Evolutionary conservation across 1,284 basidiomycete species (phyloP).

Genomic region (Cutaneotrichosporon dermatis): DNA sequence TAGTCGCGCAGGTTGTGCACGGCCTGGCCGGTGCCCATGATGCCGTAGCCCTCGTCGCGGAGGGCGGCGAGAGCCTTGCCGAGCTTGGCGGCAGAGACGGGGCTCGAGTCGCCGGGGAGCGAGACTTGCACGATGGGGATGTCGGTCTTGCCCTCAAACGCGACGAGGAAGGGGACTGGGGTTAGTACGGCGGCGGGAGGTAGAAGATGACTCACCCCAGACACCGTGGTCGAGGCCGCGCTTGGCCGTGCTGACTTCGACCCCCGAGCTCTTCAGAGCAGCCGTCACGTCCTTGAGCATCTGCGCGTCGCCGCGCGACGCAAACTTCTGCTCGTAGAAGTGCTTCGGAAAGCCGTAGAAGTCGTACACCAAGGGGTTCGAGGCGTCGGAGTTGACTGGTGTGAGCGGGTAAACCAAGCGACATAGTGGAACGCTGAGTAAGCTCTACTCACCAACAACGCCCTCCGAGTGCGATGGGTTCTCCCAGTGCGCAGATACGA

Average conservation of each 20-base stretch:
- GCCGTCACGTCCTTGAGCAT: conserved; percentile 32
- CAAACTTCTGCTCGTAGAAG: conserved; percentile 49
- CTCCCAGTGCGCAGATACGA: conserved; percentile 53
- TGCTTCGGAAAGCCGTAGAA: conserved; percentile 50
- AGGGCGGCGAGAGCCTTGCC: conserved; percentile 47
- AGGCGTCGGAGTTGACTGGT: conserved; percentile 41
- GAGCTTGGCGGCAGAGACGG: conserved; percentile 42
- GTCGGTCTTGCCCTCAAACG: conserved; percentile 40
- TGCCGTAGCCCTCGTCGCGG: conserved; percentile 38
- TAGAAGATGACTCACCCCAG: conserved; percentile 41
- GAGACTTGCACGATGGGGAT: conserved; percentile 50
- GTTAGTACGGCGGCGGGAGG: conserved; percentile 38
- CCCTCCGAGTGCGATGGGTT: conserved; percentile 19
- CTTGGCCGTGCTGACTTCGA: conserved; percentile 25
- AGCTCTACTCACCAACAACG: conserved; percentile 32
- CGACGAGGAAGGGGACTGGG: conserved; percentile 49
- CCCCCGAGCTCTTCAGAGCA: conserved; percentile 31
- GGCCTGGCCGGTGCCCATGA: conserved; percentile 43
- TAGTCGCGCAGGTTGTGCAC: conserved; percentile 48
- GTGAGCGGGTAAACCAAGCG: conserved; percentile 1
- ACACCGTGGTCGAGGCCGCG: conserved; percentile 52
- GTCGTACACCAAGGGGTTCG: conserved; percentile 51
- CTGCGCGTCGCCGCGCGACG: conserved; percentile 24
- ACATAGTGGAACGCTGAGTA: not conserved
- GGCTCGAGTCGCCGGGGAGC: conserved; percentile 42